Evolutionary conservation across 495 filamentous ascomycete species (phyloP).

Genomic region (Penicillium tannophilum): DNA sequence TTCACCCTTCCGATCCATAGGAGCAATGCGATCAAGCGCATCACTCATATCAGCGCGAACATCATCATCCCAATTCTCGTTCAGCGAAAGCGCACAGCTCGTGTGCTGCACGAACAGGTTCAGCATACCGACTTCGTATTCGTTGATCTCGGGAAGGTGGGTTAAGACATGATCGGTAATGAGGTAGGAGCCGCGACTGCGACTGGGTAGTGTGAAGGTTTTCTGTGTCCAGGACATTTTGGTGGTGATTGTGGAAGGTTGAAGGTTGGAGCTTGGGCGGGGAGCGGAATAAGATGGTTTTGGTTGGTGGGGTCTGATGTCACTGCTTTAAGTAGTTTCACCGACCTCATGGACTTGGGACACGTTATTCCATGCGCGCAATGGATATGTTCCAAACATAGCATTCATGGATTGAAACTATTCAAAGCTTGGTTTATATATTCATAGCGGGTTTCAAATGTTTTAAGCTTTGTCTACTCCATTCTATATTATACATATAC

Average conservation of each 20-base stretch:
- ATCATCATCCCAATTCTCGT: conserved; percentile 93
- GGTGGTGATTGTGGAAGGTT: neutral
- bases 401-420: too few species aligned
- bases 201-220: conserved; percentile 70
- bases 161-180: conserved; percentile 72
- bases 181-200: conserved; percentile 83
- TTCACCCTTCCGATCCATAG: conserved; percentile 68
- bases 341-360: too few species aligned
- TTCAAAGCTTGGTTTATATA: too few species aligned
- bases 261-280: conserved; percentile 3
- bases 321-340: neutral
- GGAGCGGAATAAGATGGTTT: conserved; percentile 8
- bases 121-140: conserved; percentile 83
- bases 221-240: conserved; percentile 79
- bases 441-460: too few species aligned
- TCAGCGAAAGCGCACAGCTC: conserved; percentile 78
- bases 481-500: too few species aligned
- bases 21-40: conserved; percentile 85
- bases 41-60: conserved; percentile 89
- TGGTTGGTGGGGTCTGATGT: neutral
- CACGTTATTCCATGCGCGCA: too few species aligned
- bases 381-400: too few species aligned
- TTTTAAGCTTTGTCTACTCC: too few species aligned
- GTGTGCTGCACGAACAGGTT: conserved; percentile 93
- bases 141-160: conserved; percentile 71